These are phyloP conservation scores for Camellia sinensis DNA, from an alignment of 148 eudicot species.

Conservation along the genomic window DNA sequence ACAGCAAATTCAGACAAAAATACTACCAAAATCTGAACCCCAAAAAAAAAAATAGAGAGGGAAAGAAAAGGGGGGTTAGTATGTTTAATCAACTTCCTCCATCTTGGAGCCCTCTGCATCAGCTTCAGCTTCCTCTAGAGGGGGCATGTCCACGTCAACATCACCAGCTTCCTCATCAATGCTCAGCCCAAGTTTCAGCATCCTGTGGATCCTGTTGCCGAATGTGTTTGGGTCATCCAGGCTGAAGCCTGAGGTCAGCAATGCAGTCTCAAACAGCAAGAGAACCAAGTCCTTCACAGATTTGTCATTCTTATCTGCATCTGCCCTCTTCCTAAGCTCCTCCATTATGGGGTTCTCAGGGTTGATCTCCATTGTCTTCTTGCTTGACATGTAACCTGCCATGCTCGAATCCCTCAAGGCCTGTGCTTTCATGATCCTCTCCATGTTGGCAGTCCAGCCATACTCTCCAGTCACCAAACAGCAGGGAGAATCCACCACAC, in stretches of 20 bases:
- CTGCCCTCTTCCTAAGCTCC: constrained; percentile 83
- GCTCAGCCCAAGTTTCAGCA: constrained; percentile 86
- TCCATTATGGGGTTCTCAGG: constrained; percentile 86
- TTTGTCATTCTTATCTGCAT: constrained; percentile 88
- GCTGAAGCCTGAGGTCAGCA: constrained; percentile 82
- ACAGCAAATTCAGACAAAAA: no score
- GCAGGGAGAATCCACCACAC: constrained; percentile 84
- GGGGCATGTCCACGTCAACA: constrained; percentile 59
- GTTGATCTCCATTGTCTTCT: constrained; percentile 91
- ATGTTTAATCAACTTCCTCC: constrained; percentile 65
- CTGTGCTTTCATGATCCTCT: constrained; percentile 78
- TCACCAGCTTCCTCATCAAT: constrained; percentile 67
- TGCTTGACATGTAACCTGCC: constrained; percentile 85
- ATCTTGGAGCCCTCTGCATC: constrained; percentile 67
- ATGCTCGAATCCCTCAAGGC: constrained; percentile 82
- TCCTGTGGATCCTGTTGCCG: constrained; percentile 82
- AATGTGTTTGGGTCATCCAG: constrained; percentile 80
- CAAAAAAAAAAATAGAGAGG: background rate
- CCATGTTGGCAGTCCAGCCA: constrained; percentile 92
- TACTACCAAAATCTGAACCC: no score
- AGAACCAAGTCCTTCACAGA: constrained; percentile 79
- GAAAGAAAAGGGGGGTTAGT: background rate
- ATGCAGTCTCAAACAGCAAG: constrained; percentile 66
- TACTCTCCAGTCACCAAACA: constrained; percentile 84
- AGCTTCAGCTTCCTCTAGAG: constrained; percentile 49